Evolutionary conservation across 768 basidiomycete species (phyloP), one percentile per base, ranked within the genome.

Genomic region (Coprinopsis cinerea): DNA sequence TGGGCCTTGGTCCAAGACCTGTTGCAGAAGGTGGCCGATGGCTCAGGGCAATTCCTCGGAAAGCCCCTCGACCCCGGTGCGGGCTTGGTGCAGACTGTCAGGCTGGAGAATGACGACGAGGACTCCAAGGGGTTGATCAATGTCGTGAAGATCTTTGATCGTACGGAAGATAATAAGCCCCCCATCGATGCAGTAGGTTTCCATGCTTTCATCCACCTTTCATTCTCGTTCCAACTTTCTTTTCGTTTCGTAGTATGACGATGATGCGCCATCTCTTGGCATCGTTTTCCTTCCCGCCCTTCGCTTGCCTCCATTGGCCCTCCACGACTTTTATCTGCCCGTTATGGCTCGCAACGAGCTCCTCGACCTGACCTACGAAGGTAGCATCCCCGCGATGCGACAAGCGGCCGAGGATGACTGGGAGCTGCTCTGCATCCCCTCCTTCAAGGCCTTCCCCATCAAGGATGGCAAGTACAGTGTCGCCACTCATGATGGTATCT

Each of bases 211-310:
- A 60, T 53, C 53, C 50, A 63, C 51, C 58, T 52, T 64, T 57
- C 53, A 57, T 58, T 61, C 56, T 65, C 65, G 61, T 67, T 66
- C 69, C 17, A 18, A n/a, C n/a, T n/a, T 39, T 65, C 68, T 66
- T 57, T 39, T 66, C 25, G 34, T 62, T 61, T 63, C 59, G 39
- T 61, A 79, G 77, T 65, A 71, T 64, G 64, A 59, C 59, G 59
- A 62, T 52, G 46, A 55, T 58, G 59, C 65, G 69, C 82, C 75
- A 48, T 85, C 85, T 26, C 67, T 89, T 55, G 87, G 83, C 20
- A 70, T 89, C 52, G 68, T 88, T 49, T 85, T 79, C 64, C 64
- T 87, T 40, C 87, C 87, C 44, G 72, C 72, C 52, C 57, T 66
- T 18, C 64, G 72, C 50, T 61, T 70, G 40, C 64, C 63, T n/a